Percentiles rank a stretch among this genome's conserved stretches.
Conservation (phyloP, 331 rosid genomes). For the Arachis monticola region DNA sequence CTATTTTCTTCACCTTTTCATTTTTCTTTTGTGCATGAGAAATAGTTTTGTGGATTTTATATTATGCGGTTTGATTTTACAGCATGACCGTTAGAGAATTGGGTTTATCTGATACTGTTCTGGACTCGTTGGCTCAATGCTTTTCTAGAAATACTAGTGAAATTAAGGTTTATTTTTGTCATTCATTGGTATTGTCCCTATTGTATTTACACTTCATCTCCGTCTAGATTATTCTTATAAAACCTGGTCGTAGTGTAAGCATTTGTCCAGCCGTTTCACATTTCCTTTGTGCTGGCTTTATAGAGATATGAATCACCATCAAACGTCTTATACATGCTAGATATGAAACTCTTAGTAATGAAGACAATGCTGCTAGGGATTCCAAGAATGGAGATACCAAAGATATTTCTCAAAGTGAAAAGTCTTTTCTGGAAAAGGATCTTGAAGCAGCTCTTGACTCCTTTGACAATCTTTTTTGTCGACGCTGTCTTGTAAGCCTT, state of each 20-base stretch:
- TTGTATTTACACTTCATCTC: slow-evolving; percentile 36
- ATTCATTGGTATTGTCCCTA: neutral
- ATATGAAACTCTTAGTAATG: slow-evolving; percentile 63
- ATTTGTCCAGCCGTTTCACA: slow-evolving; percentile 90
- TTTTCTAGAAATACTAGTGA: slow-evolving; percentile 80
- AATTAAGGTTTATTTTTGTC: slow-evolving; percentile 67
- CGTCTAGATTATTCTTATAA: slow-evolving; percentile 52
- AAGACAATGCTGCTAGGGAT: slow-evolving; percentile 58
- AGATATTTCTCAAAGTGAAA: slow-evolving; percentile 62
- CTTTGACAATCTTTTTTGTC: slow-evolving; percentile 96
- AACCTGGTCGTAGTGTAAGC: slow-evolving; percentile 77
- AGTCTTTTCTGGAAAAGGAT: slow-evolving; percentile 84
- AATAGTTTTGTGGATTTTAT: slow-evolving; percentile 36
- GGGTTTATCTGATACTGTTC: slow-evolving; percentile 75
- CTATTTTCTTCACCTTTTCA: slow-evolving; percentile 25
- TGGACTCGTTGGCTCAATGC: slow-evolving; percentile 77
- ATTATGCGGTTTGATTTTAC: slow-evolving; percentile 47
- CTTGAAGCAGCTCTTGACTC: slow-evolving; percentile 98
- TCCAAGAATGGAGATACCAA: slow-evolving; percentile 57
- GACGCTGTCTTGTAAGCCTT: slow-evolving; percentile 88
- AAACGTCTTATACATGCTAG: slow-evolving; percentile 98
- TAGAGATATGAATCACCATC: slow-evolving; percentile 92
- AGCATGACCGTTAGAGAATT: slow-evolving; percentile 79
- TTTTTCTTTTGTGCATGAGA: slow-evolving; percentile 27
- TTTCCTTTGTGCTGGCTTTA: slow-evolving; percentile 91